phyloP scores from a whole-genome alignment of 2,329 filamentous ascomycete species.

The Chalaropsis ovoidea region DNA sequence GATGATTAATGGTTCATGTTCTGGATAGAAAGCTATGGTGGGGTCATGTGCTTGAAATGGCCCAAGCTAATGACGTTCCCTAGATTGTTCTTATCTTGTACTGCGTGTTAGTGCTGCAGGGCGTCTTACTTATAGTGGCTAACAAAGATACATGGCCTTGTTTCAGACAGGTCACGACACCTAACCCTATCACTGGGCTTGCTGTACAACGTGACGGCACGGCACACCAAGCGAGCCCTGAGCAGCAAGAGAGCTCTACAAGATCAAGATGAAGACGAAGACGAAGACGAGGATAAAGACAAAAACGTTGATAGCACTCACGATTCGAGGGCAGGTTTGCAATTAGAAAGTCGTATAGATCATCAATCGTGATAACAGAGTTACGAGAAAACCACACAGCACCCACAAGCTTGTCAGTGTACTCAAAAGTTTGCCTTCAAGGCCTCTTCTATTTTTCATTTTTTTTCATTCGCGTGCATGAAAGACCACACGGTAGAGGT shows the following conservation, averaged over 20 bases:
- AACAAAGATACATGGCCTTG: neutral
- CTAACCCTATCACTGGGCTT: neutral
- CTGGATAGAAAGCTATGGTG: neutral
- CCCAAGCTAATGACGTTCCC: neutral
- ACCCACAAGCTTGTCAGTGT: neutral
- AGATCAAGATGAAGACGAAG: too few species aligned
- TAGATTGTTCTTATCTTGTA: neutral
- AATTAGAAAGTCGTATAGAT: neutral
- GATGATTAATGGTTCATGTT: neutral
- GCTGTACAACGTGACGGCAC: too few species aligned
- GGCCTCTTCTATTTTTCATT: conserved; percentile 16
- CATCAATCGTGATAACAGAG: neutral
- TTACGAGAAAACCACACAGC: neutral
- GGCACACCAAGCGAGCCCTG: too few species aligned
- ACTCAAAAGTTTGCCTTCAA: conserved; percentile 17
- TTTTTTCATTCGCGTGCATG: conserved; percentile 17
- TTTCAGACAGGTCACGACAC: neutral
- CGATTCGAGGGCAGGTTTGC: neutral
- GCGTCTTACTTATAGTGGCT: neutral
- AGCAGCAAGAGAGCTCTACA: too few species aligned
- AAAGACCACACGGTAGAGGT: conserved; percentile 5
- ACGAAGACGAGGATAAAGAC: too few species aligned
- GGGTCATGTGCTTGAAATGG: neutral
- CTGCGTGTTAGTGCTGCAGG: neutral
- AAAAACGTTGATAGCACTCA: too few species aligned